These are phyloP conservation scores for Paraphoma chrysanthemicola DNA, from an alignment of 2,329 filamentous ascomycete species.

Conservation along the genomic window DNA sequence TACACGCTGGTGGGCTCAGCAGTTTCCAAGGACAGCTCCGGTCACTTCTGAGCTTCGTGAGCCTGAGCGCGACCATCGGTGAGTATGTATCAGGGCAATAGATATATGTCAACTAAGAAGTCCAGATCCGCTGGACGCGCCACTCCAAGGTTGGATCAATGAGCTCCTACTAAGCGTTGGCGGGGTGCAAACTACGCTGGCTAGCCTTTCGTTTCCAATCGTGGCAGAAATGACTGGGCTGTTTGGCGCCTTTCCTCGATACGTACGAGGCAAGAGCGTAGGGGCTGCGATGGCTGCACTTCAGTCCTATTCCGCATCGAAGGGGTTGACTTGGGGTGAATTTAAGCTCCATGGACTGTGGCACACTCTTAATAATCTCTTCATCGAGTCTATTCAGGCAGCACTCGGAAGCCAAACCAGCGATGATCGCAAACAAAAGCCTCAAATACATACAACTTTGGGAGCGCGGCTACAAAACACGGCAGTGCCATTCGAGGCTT, in stretches of 20 bases:
- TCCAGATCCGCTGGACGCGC: not conserved
- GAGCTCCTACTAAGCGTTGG: not conserved
- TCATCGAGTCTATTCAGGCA: not conserved
- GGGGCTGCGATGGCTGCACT: not conserved
- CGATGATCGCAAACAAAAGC: not conserved
- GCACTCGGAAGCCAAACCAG: not conserved
- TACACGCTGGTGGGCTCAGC: not conserved
- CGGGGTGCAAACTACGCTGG: not conserved
- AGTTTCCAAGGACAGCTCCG: not conserved
- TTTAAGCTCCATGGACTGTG: not conserved
- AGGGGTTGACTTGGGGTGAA: not conserved
- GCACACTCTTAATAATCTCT: not conserved
- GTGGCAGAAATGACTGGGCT: not conserved
- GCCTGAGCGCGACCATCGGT: slow-evolving; percentile 2
- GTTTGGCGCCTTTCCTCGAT: not conserved
- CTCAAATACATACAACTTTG: not conserved
- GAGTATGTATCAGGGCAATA: not conserved
- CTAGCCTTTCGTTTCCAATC: not conserved
- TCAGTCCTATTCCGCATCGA: not conserved
- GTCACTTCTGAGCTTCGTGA: slow-evolving; percentile 6
- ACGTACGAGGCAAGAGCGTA: not conserved
- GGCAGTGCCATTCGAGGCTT: not conserved
- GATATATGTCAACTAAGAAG: not conserved
- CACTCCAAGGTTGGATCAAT: not conserved
- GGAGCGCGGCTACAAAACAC: not conserved